Evolutionary conservation across 2,329 filamentous ascomycete species (phyloP).

Genomic region (Dactylellina parvicollis): DNA sequence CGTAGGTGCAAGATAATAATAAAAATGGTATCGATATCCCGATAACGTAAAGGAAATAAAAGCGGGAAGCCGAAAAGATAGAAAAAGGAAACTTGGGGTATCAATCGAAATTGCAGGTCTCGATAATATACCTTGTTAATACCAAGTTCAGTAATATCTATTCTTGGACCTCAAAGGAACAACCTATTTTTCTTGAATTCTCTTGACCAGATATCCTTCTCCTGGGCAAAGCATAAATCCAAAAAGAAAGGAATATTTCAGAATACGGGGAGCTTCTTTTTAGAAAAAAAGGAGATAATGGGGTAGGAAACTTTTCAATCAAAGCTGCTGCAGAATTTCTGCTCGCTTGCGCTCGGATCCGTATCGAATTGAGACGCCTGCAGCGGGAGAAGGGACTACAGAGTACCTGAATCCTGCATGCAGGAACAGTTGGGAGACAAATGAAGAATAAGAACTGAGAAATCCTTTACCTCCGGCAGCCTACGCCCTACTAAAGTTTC

Average conservation of each 20-base stretch:
- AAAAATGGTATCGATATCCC: neutral
- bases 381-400: slow-evolving; percentile 23
- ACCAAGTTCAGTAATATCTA: neutral
- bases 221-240: too few relatives aligned
- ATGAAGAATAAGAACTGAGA: neutral
- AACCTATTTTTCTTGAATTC: neutral
- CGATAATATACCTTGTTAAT: slow-evolving; percentile 6
- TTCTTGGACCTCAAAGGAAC: neutral
- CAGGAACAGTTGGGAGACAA: slow-evolving; percentile 35
- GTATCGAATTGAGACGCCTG: slow-evolving; percentile 24
- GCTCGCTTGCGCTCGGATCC: slow-evolving; percentile 51
- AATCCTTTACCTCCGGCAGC: neutral
- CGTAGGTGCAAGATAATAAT: neutral
- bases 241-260: neutral
- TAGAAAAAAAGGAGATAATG: slow-evolving; percentile 2
- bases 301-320: slow-evolving; percentile 1
- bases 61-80: neutral
- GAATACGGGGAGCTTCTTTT: neutral
- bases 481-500: slow-evolving; percentile 5
- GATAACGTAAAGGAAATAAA: slow-evolving; percentile 35
- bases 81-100: neutral
- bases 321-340: slow-evolving; percentile 18
- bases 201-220: neutral
- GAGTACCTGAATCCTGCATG: slow-evolving; percentile 23
- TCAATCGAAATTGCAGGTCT: neutral